Evolutionary conservation across 2,329 filamentous ascomycete genomes (phyloP), one percentile per base, ranked within the genome.

Genomic region (Alternaria rosae): DNA sequence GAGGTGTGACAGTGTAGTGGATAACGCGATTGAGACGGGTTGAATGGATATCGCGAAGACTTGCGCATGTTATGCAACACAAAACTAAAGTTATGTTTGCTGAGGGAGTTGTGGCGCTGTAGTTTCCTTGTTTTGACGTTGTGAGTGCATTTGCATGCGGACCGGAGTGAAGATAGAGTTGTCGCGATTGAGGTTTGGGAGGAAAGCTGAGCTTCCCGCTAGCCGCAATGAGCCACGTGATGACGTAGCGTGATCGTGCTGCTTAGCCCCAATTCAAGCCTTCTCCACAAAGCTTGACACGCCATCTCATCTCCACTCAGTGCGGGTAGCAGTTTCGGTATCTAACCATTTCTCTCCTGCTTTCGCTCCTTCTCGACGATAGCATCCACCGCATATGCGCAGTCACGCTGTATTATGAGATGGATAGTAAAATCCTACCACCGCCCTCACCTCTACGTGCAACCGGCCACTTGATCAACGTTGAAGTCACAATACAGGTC

Each of bases 201-300:
- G 6, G 45, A 20, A 26, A 28, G 28, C 15, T 21, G 35, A 42
- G 32, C 23, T 17, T 41, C n/a, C 17, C 30, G 48, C 44, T 57
- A 57, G 44, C 17, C 54, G 48, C 2, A 57, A 50, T 21, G 17
- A 57, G 43, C 23, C 25, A 30, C 21, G 35, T 17, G 45, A 55
- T 55, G 53, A 55, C 53, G 53, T 47, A 9, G 32, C 28, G 23
- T 9, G 11, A 30, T 35, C n/a, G 17, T 4, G 52, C 41, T 15
- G 17, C 43, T 41, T 17, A 38, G 30, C 30, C 41, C 25, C 43
- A 48, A 20, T n/a, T 48, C 25, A 57, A 57, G 54, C 54, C n/a
- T 57, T 51, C 44, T 38, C 54, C 54, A 32, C 44, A 51, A 57
- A 57, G 54, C 54, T 57, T 50, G 44, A 50, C 44, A 41, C 32